These are phyloP conservation scores for Blastomyces percursus DNA, from an alignment of 2,329 filamentous ascomycete species.

Conservation along the genomic window DNA sequence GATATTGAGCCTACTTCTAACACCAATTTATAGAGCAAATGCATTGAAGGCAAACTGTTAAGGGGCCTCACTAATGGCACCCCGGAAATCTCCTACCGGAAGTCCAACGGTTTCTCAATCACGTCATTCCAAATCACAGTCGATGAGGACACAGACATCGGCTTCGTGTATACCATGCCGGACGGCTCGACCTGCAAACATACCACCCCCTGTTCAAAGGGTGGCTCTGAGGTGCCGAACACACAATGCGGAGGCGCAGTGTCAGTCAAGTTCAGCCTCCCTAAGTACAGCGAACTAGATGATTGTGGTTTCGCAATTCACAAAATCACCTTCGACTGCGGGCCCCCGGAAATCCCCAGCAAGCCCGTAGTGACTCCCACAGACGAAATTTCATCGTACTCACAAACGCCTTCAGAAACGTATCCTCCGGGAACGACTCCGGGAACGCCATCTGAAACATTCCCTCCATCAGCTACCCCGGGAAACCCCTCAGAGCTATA, in stretches of 20 bases:
- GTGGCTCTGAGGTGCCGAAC: slow-evolving; percentile 65
- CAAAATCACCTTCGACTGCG: slow-evolving; percentile 65
- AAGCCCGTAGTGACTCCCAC: background rate
- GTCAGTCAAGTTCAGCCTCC: slow-evolving; percentile 59
- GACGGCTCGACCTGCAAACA: slow-evolving; percentile 77
- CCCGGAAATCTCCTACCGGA: slow-evolving; percentile 50
- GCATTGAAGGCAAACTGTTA: slow-evolving; percentile 46
- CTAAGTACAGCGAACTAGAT: slow-evolving; percentile 45
- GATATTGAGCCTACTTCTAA: slow-evolving; percentile 38
- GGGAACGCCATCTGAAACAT: background rate
- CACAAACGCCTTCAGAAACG: background rate
- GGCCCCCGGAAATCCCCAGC: slow-evolving; percentile 11
- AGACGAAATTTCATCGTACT: background rate
- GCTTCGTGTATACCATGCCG: slow-evolving; percentile 79
- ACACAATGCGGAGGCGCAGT: slow-evolving; percentile 85
- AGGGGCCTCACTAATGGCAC: slow-evolving; percentile 34
- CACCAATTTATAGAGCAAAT: slow-evolving; percentile 42
- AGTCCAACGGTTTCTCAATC: slow-evolving; percentile 59
- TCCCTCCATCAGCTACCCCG: background rate
- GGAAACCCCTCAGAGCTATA: background rate
- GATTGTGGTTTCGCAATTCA: slow-evolving; percentile 64
- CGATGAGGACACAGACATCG: slow-evolving; percentile 65
- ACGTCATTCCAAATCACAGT: slow-evolving; percentile 60
- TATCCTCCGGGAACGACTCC: background rate
- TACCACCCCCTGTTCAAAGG: slow-evolving; percentile 53